Evolutionary conservation across 106 monocot species (phyloP).

Genomic region (Platanthera zijinensis): DNA sequence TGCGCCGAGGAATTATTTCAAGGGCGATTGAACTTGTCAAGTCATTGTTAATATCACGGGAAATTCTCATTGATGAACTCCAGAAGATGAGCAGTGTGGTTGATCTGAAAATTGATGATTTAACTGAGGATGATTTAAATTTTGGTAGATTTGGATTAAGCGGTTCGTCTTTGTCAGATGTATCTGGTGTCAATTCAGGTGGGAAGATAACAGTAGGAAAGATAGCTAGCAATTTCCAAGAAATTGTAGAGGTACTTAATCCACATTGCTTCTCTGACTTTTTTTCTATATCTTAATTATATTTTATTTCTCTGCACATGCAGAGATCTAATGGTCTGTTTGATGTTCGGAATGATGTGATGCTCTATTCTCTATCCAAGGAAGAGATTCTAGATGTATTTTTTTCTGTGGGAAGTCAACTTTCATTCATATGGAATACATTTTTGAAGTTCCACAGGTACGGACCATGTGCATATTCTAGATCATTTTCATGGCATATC

Average conservation of each 20-base stretch:
- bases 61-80: conserved; percentile 63
- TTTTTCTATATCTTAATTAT: conserved; percentile 1
- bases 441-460: conserved; percentile 94
- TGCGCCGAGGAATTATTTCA: conserved; percentile 34
- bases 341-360: conserved; percentile 50
- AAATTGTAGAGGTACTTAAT: conserved; percentile 50
- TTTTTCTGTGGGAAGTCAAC: conserved; percentile 55
- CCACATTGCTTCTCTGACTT: neutral
- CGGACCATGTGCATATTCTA: neutral
- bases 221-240: conserved; percentile 41
- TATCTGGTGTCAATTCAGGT: conserved; percentile 15
- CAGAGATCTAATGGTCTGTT: conserved; percentile 62
- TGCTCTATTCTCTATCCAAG: conserved; percentile 58
- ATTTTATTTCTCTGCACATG: conserved; percentile 13
- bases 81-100: conserved; percentile 54
- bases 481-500: neutral
- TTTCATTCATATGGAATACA: conserved; percentile 82
- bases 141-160: conserved; percentile 43
- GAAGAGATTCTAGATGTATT: conserved; percentile 70
- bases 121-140: conserved; percentile 43
- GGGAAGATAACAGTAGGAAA: conserved; percentile 40
- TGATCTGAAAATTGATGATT: conserved; percentile 53
- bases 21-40: conserved; percentile 61
- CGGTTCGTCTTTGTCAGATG: conserved; percentile 23
- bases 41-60: conserved; percentile 51